These are phyloP conservation scores for Sporisorium sorghi DNA, from an alignment of 1,284 basidiomycete species.

Conservation along the genomic window DNA sequence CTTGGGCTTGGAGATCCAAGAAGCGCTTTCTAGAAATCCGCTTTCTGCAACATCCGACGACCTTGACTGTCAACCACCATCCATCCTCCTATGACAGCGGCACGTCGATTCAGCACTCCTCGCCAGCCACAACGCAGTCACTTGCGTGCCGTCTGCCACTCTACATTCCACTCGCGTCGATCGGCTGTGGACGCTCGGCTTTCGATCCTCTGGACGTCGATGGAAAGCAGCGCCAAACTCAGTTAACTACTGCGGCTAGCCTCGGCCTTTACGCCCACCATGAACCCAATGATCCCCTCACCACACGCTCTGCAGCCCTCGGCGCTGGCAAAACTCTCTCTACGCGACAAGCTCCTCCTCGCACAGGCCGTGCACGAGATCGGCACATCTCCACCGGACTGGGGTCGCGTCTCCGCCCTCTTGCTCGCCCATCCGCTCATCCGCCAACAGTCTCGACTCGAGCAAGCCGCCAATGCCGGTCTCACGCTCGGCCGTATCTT, in stretches of 20 bases:
- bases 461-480: conserved; percentile 52
- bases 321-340: conserved; percentile 44
- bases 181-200: not conserved
- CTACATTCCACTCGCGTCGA: not conserved
- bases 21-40: no score
- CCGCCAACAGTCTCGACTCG: conserved; percentile 48
- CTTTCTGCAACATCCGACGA: not conserved
- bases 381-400: conserved; percentile 59
- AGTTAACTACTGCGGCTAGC: not conserved
- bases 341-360: conserved; percentile 64
- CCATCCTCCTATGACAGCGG: conserved; percentile 1
- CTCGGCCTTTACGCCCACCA: not conserved
- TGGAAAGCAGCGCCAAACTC: not conserved
- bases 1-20: no score
- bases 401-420: conserved; percentile 54
- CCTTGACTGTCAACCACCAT: conserved; percentile 8
- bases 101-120: not conserved
- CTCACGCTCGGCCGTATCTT: conserved; percentile 57
- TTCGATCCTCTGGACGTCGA: not conserved
- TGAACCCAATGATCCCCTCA: conserved; percentile 48
- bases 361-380: conserved; percentile 65
- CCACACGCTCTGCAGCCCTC: conserved; percentile 45
- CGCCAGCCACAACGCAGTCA: not conserved
- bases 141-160: conserved; percentile 7
- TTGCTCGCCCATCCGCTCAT: conserved; percentile 61